Evolutionary conservation across 2,329 filamentous ascomycete genomes (phyloP).

Genomic region (Trichothecium roseum): DNA sequence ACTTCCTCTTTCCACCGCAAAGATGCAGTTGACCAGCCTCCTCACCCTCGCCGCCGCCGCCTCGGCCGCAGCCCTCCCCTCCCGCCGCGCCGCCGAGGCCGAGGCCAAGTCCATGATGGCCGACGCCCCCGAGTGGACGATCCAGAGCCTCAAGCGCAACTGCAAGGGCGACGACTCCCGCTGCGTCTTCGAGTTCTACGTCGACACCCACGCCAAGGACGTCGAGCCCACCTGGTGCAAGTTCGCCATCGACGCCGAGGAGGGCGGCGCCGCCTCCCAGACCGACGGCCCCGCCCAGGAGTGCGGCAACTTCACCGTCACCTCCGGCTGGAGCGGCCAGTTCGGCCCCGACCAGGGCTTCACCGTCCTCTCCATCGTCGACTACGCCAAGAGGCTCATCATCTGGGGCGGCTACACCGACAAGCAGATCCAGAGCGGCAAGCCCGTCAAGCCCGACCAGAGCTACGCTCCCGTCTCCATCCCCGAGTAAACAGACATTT

Average conservation of each 20-base stretch:
- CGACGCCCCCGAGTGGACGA: constrained; percentile 27
- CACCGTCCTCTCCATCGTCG: constrained; percentile 41
- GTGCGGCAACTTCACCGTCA: constrained; percentile 39
- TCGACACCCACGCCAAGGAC: constrained; percentile 27
- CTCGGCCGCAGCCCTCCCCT: constrained; percentile 23
- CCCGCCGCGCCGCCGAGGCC: constrained; percentile 15
- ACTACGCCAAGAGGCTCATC: constrained; percentile 31
- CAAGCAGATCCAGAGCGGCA: constrained; percentile 30
- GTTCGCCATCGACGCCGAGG: constrained; percentile 27
- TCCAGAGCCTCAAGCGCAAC: constrained; percentile 26
- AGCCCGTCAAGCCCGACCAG: constrained; percentile 36
- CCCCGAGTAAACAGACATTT: too few relatives aligned
- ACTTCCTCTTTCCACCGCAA: constrained; percentile 10
- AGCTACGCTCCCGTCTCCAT: constrained; percentile 24
- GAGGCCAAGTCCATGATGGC: constrained; percentile 27
- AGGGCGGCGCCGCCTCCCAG: constrained; percentile 20
- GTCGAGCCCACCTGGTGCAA: constrained; percentile 20
- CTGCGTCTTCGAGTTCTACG: constrained; percentile 32
- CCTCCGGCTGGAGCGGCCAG: constrained; percentile 43
- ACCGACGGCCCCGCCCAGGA: constrained; percentile 25
- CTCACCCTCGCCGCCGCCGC: constrained; percentile 21
- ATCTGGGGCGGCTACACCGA: constrained; percentile 43
- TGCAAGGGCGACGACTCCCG: constrained; percentile 26
- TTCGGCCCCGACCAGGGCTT: constrained; percentile 41
- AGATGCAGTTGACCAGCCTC: constrained; percentile 31